A percentile compares a stretch with the other conserved stretches of the same genome.
Evolutionary conservation across 1,139 yeast genomes (phyloP).

Genomic region (Magnusiomyces sp.): DNA sequence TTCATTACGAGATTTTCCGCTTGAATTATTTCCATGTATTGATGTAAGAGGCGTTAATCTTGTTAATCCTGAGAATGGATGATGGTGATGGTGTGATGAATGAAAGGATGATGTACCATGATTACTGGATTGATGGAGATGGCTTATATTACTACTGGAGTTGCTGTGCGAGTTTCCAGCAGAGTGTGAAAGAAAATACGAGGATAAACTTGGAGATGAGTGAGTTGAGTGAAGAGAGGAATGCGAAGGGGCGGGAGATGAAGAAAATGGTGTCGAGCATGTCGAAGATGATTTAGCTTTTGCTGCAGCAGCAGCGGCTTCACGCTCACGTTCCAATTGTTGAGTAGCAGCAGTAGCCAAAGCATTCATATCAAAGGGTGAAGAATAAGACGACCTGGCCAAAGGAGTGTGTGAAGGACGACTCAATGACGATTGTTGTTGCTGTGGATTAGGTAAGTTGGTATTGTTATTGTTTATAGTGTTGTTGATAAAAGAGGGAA

Average conservation of each 20-base stretch:
- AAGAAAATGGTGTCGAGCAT: conserved; percentile 10
- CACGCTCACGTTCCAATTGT: conserved; percentile 48
- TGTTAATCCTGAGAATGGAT: conserved; percentile 42
- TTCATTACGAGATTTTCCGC: neutral
- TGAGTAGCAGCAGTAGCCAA: conserved; percentile 78
- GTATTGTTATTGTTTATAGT: neutral
- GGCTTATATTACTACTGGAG: no score
- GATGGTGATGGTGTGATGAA: conserved; percentile 25
- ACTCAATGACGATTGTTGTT: neutral
- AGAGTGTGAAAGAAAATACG: conserved; percentile 37
- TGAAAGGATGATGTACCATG: conserved; percentile 2
- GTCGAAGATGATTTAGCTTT: conserved; percentile 4
- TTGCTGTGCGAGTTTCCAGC: conserved; percentile 6
- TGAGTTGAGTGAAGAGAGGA: conserved; percentile 43
- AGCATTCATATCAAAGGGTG: conserved; percentile 58
- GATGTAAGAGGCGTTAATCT: conserved; percentile 48
- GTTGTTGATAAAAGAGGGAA: neutral
- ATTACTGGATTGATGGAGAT: no score
- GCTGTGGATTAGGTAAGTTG: neutral
- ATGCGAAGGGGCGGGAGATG: conserved; percentile 15
- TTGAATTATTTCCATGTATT: conserved; percentile 16
- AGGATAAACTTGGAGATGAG: conserved; percentile 58
- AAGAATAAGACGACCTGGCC: conserved; percentile 16
- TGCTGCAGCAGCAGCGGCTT: neutral
- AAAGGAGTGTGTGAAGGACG: conserved; percentile 21